Conservation (phyloP, 352 stramenopile genomes). For the Plasmopara muralis region DNA sequence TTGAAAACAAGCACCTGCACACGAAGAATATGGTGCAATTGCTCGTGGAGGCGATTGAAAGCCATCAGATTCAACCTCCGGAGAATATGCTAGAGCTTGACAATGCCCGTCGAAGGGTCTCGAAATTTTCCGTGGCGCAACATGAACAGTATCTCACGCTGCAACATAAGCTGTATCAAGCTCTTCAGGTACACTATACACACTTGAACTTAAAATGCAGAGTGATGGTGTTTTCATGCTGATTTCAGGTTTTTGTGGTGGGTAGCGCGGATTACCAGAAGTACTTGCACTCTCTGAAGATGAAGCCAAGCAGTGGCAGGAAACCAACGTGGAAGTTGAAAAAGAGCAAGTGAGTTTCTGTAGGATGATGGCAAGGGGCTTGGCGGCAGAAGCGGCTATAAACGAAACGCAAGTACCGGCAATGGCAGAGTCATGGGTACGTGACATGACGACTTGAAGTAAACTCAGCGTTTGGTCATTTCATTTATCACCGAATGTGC, state of each 20-base stretch:
- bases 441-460: neutral
- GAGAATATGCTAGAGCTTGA: slow-evolving; percentile 18
- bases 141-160: slow-evolving; percentile 49
- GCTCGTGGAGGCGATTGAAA: slow-evolving; percentile 23
- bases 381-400: slow-evolving; percentile 14
- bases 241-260: slow-evolving; percentile 1
- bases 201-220: neutral
- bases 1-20: slow-evolving; percentile 3
- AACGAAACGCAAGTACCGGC: slow-evolving; percentile 13
- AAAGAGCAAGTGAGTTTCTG: slow-evolving; percentile 34
- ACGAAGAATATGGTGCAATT: slow-evolving; percentile 31
- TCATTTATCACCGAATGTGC: neutral
- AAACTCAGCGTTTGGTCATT: neutral
- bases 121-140: slow-evolving; percentile 36
- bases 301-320: slow-evolving; percentile 32
- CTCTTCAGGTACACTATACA: slow-evolving; percentile 43
- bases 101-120: slow-evolving; percentile 42
- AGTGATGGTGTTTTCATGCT: neutral
- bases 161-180: slow-evolving; percentile 34
- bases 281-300: slow-evolving; percentile 44
- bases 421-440: slow-evolving; percentile 26
- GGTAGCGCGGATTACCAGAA: slow-evolving; percentile 44
- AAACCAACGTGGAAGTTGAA: slow-evolving; percentile 28
- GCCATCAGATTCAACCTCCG: slow-evolving; percentile 7
- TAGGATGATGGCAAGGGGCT: slow-evolving; percentile 14